Evolutionary conservation across 108 stramenopile species (phyloP).

Genomic region (Thalassiosira profunda): DNA sequence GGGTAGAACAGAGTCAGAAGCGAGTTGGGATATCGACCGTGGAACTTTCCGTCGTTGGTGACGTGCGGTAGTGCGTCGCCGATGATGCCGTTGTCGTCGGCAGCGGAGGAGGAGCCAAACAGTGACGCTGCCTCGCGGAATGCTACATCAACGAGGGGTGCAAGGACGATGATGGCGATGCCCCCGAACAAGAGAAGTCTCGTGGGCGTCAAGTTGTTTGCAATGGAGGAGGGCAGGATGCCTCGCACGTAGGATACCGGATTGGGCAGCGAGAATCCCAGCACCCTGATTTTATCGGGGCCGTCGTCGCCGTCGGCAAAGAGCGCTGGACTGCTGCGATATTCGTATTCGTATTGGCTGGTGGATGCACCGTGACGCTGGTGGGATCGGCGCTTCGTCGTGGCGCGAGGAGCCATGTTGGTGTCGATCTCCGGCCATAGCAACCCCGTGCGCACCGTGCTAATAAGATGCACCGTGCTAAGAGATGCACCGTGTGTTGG

Average conservation of each 20-base stretch:
- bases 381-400: background rate
- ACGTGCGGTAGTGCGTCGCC: constrained; percentile 13
- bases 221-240: background rate
- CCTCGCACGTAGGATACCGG: constrained; percentile 3
- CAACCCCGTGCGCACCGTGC: too few relatives aligned
- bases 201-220: constrained; percentile 3
- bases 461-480: too few relatives aligned
- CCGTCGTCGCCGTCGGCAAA: background rate
- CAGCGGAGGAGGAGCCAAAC: background rate
- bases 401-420: constrained; percentile 2
- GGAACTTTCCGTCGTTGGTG: constrained; percentile 38
- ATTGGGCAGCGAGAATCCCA: constrained; percentile 7
- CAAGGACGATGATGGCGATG: background rate
- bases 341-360: too few relatives aligned
- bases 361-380: too few relatives aligned
- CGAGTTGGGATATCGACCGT: constrained; percentile 58
- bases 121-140: background rate
- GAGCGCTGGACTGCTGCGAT: background rate
- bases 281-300: background rate
- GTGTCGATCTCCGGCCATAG: too few relatives aligned
- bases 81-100: background rate
- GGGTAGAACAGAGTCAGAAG: constrained; percentile 58
- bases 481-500: too few relatives aligned
- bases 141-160: constrained; percentile 6
- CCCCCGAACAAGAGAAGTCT: constrained; percentile 12